Percentiles rank a stretch among this genome's conserved stretches.
Evolutionary conservation across 805 yeast genomes (phyloP).

Genomic region (Metschnikowia lochheadii): DNA sequence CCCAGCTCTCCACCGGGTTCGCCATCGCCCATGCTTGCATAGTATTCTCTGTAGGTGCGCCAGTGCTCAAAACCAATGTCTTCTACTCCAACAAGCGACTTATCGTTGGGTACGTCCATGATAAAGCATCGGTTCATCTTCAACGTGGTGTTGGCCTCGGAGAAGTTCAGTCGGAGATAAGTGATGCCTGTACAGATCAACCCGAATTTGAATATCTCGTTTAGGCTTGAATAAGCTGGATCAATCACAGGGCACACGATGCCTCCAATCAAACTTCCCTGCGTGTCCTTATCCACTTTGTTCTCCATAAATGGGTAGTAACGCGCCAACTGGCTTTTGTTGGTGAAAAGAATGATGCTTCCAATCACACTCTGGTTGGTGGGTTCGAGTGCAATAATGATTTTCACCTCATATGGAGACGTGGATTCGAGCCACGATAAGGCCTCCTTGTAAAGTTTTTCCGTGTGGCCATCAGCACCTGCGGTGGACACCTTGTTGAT

Average conservation of each 20-base stretch:
- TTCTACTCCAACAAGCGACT: conserved; percentile 31
- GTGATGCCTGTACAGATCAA: conserved; percentile 45
- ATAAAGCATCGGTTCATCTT: conserved; percentile 33
- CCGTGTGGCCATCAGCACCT: conserved; percentile 18
- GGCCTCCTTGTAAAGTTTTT: conserved; percentile 36
- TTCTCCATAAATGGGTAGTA: conserved; percentile 52
- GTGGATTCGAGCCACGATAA: conserved; percentile 25
- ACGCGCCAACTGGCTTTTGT: conserved; percentile 40
- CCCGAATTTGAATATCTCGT: conserved; percentile 53
- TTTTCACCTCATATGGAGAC: conserved; percentile 36
- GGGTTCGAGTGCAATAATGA: conserved; percentile 53
- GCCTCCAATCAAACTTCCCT: conserved; percentile 39
- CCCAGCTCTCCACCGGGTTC: not conserved
- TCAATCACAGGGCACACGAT: conserved; percentile 52
- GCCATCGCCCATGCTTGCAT: conserved; percentile 20
- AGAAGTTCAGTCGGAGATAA: conserved; percentile 21
- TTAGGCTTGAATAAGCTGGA: conserved; percentile 48
- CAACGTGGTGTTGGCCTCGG: conserved; percentile 20
- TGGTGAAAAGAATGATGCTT: conserved; percentile 45
- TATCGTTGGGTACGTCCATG: conserved; percentile 35
- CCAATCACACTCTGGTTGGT: conserved; percentile 51
- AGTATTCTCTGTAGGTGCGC: conserved; percentile 35
- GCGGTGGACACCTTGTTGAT: conserved; percentile 24
- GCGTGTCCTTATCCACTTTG: conserved; percentile 18
- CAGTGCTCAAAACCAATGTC: conserved; percentile 42